These are phyloP conservation scores for Fagopyrum esculentum DNA, from an alignment of 148 eudicot species.

Conservation along the genomic window DNA sequence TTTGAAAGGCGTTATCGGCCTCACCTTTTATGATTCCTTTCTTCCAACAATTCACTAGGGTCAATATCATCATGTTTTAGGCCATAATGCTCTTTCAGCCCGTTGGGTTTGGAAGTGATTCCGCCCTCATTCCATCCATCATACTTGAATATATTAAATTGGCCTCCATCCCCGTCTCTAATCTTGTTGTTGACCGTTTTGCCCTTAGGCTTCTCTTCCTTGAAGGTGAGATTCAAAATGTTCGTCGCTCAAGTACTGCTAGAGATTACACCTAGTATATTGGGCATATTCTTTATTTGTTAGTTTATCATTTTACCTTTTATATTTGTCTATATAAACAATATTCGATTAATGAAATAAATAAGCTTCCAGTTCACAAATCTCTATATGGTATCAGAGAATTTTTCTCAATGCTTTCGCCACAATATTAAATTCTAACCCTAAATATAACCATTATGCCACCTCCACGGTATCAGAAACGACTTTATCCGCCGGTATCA, in stretches of 20 bases:
- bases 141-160: slow-evolving; percentile 29
- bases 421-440: too few relatives aligned
- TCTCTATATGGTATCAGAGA: too few relatives aligned
- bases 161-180: slow-evolving; percentile 28
- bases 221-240: slow-evolving; percentile 43
- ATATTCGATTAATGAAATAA: too few relatives aligned
- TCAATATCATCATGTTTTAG: slow-evolving; percentile 37
- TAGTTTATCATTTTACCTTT: too few relatives aligned
- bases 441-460: too few relatives aligned
- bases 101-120: slow-evolving; percentile 32
- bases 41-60: slow-evolving; percentile 46
- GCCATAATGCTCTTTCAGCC: slow-evolving; percentile 36
- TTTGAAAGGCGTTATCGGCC: slow-evolving; percentile 40
- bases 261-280: too few relatives aligned
- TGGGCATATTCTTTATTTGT: too few relatives aligned
- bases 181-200: slow-evolving; percentile 30
- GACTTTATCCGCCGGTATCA: too few relatives aligned
- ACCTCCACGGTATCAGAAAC: too few relatives aligned
- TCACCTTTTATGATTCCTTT: slow-evolving; percentile 34
- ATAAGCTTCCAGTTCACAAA: too few relatives aligned
- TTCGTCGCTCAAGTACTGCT: slow-evolving; percentile 28
- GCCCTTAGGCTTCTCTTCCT: slow-evolving; percentile 37
- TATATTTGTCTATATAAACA: too few relatives aligned
- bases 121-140: slow-evolving; percentile 31
- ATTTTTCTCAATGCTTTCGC: too few relatives aligned